Conservation (phyloP, 192 early-diverging fungal genomes). For the Gamsiella multidivaricata region DNA sequence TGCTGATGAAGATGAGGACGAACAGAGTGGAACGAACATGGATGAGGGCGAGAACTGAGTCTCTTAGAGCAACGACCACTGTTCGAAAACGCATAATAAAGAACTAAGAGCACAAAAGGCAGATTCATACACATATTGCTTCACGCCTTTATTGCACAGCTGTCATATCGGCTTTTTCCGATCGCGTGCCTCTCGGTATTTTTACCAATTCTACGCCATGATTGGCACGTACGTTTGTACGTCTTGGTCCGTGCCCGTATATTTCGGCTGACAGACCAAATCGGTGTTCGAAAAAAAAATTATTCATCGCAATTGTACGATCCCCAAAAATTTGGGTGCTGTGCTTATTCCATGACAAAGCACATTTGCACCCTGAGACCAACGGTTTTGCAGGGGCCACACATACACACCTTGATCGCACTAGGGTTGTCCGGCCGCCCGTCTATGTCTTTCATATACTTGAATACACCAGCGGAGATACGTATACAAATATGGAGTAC, state of each 20-base stretch:
- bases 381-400: not conserved
- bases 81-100: not conserved
- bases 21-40: slow-evolving; percentile 3
- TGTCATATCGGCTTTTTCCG: no score
- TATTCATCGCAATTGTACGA: not conserved
- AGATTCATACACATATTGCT: not conserved
- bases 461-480: no score
- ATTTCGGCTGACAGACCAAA: not conserved
- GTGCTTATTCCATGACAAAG: slow-evolving; percentile 9
- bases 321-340: not conserved
- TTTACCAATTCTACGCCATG: no score
- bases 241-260: not conserved
- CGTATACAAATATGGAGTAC: no score
- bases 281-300: not conserved
- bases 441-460: no score
- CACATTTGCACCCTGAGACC: not conserved
- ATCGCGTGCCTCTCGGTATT: no score
- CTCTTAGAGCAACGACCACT: not conserved
- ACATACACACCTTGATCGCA: not conserved
- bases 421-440: no score
- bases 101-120: not conserved
- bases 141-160: no score
- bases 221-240: not conserved
- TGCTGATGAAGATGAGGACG: not conserved
- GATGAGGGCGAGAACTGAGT: slow-evolving; percentile 17